Base-by-base conservation (phyloP, 2,329 filamentous ascomycete genomes). In the Colletotrichum cuscutae region DNA sequence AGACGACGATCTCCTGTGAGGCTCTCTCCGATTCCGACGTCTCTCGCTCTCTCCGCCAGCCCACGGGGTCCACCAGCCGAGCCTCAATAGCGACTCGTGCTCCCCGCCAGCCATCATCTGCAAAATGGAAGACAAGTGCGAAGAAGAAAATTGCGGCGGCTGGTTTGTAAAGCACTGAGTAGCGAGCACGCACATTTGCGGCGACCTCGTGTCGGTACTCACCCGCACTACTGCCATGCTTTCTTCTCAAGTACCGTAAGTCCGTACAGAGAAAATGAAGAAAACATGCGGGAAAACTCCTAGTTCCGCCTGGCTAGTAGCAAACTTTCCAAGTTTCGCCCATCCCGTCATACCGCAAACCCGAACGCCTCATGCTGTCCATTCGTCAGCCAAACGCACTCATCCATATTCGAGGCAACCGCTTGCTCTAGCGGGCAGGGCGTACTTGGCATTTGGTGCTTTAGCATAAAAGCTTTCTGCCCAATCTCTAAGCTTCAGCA, bases 191-290 rank as follows among this genome's bases (percentile, higher is more conserved):
- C 24, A 64, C 28, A 5, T 64, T 49, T 49, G 42, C 42, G n/a
- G 61, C 61, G n/a, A 37, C 57, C 54, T 72, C 65, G 65, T 72
- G 69, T 63, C 53, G 58, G 69, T 68, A 58, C 22, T 24, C 32
- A 42, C 58, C 69, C 69, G 63, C 35, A 58, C 42, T 22, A 49
- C 64, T 22, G n/a, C 54, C 57, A 68, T 62, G 35, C 12, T 58
- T 63, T 56, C 22, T 56, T 37, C 32, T 54, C 24, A 2, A n/a
- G 22, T 22, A 15, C 49, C 30, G 32, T 42, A 42, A 42, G 5
- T 42, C 15, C 15, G 37, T 8, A 8, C 37, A 42, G 32, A 42
- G 15, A 42, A 22, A 22, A 54, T 26, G 46, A 37, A 19, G 28
- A 54, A 54, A 35, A 64, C n/a, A n/a, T 54, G 19, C n/a, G 32